Conservation (phyloP, 768 basidiomycete species). For the Pleurotus giganteus region DNA sequence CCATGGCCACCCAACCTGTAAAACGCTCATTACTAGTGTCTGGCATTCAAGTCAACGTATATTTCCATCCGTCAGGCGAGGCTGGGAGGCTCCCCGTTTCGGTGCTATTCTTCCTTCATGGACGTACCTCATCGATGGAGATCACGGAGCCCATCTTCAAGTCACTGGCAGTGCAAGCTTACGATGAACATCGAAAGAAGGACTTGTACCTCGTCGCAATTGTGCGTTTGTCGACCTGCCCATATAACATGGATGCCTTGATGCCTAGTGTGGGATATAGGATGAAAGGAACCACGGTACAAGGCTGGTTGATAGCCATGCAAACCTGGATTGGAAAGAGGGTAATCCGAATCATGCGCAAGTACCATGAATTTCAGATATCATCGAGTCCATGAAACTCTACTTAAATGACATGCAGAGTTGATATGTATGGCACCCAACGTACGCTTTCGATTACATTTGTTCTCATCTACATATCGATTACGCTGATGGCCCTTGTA, state of each 20-base stretch:
- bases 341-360: constrained; percentile 41
- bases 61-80: constrained; percentile 19
- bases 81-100: constrained; percentile 24
- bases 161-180: constrained; percentile 20
- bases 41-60: constrained; percentile 35
- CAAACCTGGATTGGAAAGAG: constrained; percentile 35
- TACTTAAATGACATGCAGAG: constrained; percentile 27
- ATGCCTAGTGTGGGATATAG: constrained; percentile 20
- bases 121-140: constrained; percentile 30
- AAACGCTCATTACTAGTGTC: constrained; percentile 12
- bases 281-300: constrained; percentile 48
- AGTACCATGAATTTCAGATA: constrained; percentile 19
- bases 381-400: not conserved
- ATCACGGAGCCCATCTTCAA: constrained; percentile 25
- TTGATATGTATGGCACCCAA: constrained; percentile 49
- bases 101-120: constrained; percentile 43
- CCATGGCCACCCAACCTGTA: too few relatives aligned
- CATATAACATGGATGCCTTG: not conserved
- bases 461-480: not conserved
- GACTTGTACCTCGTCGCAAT: constrained; percentile 37
- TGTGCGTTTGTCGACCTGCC: constrained; percentile 24
- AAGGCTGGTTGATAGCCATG: constrained; percentile 28
- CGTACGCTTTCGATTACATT: constrained; percentile 22
- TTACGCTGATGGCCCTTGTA: constrained; percentile 14
- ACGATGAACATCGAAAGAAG: constrained; percentile 11